Conservation (phyloP, 306 rosid genomes). For the Prunus kanzakura region DNA sequence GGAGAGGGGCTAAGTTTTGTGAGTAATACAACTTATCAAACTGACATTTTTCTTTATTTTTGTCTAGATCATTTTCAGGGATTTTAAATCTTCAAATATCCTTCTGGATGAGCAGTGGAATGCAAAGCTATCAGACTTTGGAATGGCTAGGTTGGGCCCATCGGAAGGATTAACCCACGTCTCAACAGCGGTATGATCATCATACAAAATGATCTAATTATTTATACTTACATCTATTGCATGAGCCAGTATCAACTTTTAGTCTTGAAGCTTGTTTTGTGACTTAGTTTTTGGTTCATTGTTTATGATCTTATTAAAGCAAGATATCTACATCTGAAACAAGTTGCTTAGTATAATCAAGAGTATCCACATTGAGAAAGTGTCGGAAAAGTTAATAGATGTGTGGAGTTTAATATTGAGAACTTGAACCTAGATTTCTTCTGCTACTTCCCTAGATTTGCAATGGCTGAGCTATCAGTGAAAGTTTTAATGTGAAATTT, state of each 20-base stretch:
- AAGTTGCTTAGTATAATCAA: neutral
- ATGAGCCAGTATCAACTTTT: neutral
- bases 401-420: neutral
- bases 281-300: neutral
- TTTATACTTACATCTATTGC: neutral
- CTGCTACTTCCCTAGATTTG: neutral
- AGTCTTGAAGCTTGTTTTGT: neutral
- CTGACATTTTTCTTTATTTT: constrained; percentile 16
- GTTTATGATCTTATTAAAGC: neutral
- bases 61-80: constrained; percentile 87
- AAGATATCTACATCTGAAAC: neutral
- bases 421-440: neutral
- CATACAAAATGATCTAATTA: constrained; percentile 1
- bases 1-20: neutral
- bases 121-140: constrained; percentile 93
- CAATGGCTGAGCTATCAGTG: neutral
- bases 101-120: constrained; percentile 95
- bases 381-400: neutral
- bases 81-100: constrained; percentile 93
- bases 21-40: neutral
- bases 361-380: neutral
- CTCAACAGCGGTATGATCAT: constrained; percentile 86
- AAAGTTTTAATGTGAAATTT: neutral
- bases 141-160: constrained; percentile 96
- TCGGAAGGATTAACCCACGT: constrained; percentile 91